Percentiles rank a stretch among this genome's conserved stretches.
Evolutionary conservation across 2,329 filamentous ascomycete genomes (phyloP).

Genomic region (Botrytis deweyae): DNA sequence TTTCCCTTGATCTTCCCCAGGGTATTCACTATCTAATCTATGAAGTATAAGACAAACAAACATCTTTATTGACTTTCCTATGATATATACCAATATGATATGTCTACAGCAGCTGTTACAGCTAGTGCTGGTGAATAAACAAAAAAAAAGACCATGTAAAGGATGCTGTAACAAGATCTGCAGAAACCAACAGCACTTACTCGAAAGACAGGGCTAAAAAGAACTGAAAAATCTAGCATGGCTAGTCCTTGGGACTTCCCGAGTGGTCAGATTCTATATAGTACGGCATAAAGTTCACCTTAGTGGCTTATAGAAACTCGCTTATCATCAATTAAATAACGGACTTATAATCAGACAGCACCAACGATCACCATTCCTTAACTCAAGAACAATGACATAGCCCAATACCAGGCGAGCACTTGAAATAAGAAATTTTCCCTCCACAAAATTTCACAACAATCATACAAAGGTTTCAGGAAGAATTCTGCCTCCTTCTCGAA

Average conservation of each 20-base stretch:
- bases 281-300: background rate
- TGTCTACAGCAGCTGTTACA: background rate
- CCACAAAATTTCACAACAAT: background rate
- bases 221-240: background rate
- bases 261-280: background rate
- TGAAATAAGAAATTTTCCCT: background rate
- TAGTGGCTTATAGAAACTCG: background rate
- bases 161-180: background rate
- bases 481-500: background rate
- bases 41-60: background rate
- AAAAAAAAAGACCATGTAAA: background rate
- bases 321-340: background rate
- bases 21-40: background rate
- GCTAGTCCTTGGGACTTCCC: background rate
- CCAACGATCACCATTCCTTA: background rate
- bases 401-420: background rate
- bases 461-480: background rate
- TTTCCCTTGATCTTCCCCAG: background rate
- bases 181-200: background rate
- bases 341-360: background rate
- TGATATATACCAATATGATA: background rate
- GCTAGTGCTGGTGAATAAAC: background rate
- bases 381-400: background rate
- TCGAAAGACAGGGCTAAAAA: background rate
- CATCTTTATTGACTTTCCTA: background rate